phyloP scores from a whole-genome alignment of 2,329 filamentous ascomycete genomes.

The Metarhizium rileyi region DNA sequence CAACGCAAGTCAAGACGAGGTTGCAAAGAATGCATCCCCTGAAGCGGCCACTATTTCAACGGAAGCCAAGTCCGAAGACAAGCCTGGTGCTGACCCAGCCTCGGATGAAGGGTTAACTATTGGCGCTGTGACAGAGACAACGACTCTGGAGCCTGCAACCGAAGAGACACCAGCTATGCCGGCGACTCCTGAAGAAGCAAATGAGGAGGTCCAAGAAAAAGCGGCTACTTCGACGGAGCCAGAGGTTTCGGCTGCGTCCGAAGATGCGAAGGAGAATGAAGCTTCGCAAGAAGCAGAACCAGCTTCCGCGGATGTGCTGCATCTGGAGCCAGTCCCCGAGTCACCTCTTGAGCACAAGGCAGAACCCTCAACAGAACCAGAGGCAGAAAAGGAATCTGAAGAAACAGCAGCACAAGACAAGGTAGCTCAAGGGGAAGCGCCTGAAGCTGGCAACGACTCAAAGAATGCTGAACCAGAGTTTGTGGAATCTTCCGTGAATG shows the following conservation, averaged over 20 bases:
- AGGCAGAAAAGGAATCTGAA: not conserved
- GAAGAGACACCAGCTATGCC: not conserved
- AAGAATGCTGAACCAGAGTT: not conserved
- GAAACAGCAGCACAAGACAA: not conserved
- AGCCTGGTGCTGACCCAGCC: not conserved
- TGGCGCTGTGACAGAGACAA: not conserved
- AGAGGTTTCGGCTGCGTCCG: not conserved
- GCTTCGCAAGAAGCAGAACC: not conserved
- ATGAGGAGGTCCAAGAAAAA: not conserved
- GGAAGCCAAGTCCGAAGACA: not conserved
- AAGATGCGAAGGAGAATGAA: not conserved
- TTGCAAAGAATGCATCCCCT: not conserved
- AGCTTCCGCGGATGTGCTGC: not conserved
- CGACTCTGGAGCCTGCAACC: not conserved
- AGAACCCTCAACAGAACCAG: not conserved
- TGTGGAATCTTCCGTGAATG: not conserved
- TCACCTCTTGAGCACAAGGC: not conserved
- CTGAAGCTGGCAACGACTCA: not conserved
- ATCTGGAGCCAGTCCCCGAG: not conserved
- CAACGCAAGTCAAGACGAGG: not conserved
- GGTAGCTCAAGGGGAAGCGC: not conserved
- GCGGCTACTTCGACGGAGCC: not conserved
- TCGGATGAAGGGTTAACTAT: not conserved
- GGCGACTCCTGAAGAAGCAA: not conserved
- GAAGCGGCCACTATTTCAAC: not conserved